Evolutionary conservation across 345 rosid genomes (phyloP).

Genomic region (Eucalyptus sp.): DNA sequence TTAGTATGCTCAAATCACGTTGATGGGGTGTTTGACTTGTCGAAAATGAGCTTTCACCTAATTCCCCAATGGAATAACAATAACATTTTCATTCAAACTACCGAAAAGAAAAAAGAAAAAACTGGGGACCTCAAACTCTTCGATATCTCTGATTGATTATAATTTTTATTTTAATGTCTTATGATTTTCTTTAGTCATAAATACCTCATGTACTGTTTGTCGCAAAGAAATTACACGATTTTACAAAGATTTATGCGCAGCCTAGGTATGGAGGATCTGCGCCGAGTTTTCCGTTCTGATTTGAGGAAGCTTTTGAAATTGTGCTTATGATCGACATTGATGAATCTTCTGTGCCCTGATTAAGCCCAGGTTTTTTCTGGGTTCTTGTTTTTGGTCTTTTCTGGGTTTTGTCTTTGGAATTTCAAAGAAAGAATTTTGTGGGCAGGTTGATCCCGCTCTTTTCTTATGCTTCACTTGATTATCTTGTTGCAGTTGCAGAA

Average conservation of each 20-base stretch:
- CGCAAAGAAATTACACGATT: not conserved
- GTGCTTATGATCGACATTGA: not conserved
- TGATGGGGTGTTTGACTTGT: not conserved
- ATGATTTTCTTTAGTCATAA: not conserved
- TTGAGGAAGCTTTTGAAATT: not conserved
- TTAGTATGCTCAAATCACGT: not conserved
- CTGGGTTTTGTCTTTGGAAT: not conserved
- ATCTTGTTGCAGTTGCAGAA: not conserved
- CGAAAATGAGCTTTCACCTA: not conserved
- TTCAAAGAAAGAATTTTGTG: not conserved
- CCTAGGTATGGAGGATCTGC: not conserved
- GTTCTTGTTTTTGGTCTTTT: not conserved
- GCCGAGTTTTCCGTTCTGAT: not conserved
- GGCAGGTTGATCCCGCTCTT: constrained; percentile 9
- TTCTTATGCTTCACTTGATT: constrained; percentile 30
- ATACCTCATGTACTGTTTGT: not conserved
- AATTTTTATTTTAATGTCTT: constrained; percentile 29
- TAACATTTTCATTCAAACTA: not conserved
- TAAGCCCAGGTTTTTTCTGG: not conserved
- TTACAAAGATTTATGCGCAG: not conserved
- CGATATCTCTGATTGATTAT: not conserved
- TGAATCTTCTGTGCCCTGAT: not conserved
- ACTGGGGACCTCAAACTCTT: not conserved
- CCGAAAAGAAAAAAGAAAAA: not conserved
- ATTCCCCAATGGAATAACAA: not conserved